These are phyloP conservation scores for Emericellopsis terricola DNA, from an alignment of 495 filamentous ascomycete genomes.

Conservation along the genomic window DNA sequence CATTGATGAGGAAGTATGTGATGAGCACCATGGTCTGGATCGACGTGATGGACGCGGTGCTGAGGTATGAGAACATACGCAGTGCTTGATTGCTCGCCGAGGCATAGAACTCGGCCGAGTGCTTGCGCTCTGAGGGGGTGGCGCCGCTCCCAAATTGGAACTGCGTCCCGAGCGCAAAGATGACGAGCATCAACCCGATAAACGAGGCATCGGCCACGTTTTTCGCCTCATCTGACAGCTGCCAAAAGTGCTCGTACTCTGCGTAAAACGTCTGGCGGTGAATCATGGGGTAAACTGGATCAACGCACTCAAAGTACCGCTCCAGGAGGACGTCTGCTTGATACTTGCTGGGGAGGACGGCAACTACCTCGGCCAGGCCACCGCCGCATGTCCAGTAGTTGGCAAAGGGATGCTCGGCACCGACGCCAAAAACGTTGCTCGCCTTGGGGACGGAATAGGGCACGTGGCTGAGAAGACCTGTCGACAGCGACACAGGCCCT, in stretches of 20 bases:
- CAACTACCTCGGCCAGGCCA: slow-evolving; percentile 50
- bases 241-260: slow-evolving; percentile 59
- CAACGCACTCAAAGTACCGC: slow-evolving; percentile 56
- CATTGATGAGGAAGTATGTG: slow-evolving; percentile 61
- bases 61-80: slow-evolving; percentile 48
- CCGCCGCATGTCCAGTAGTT: slow-evolving; percentile 67
- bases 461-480: slow-evolving; percentile 46
- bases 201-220: slow-evolving; percentile 36
- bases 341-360: slow-evolving; percentile 47
- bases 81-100: slow-evolving; percentile 54
- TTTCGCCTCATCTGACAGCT: slow-evolving; percentile 28
- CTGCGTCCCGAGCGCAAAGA: slow-evolving; percentile 56
- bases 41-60: slow-evolving; percentile 42
- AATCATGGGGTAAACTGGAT: slow-evolving; percentile 58
- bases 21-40: slow-evolving; percentile 60
- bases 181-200: slow-evolving; percentile 45
- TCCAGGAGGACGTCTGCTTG: slow-evolving; percentile 52
- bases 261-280: slow-evolving; percentile 45
- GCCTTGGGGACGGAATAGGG: slow-evolving; percentile 42
- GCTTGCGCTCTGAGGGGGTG: slow-evolving; percentile 34
- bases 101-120: slow-evolving; percentile 60
- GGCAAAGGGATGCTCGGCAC: slow-evolving; percentile 46
- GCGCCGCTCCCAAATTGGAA: slow-evolving; percentile 35
- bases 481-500: slow-evolving; percentile 27
- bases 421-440: slow-evolving; percentile 52